These are phyloP conservation scores for Orbilia quercus DNA, from an alignment of 2,329 filamentous ascomycete species.

Conservation along the genomic window DNA sequence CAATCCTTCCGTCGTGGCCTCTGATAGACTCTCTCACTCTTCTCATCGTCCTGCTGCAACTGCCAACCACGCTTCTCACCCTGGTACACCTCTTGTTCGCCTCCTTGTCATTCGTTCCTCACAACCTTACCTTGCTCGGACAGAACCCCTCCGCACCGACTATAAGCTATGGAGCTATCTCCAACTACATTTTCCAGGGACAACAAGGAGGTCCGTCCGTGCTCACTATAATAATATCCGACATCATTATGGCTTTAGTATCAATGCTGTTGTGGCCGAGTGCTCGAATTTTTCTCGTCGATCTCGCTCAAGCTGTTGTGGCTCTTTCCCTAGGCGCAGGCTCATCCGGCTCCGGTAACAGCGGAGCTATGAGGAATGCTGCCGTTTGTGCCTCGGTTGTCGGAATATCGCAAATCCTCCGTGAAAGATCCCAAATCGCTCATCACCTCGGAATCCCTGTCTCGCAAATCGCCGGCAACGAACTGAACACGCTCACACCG, in stretches of 20 bases:
- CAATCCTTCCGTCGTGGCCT: constrained; percentile 69
- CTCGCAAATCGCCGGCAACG: constrained; percentile 32
- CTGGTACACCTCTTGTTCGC: constrained; percentile 70
- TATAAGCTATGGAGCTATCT: constrained; percentile 66
- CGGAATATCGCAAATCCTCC: constrained; percentile 54
- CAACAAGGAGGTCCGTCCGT: constrained; percentile 68
- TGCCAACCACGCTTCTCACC: constrained; percentile 69
- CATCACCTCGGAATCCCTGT: constrained; percentile 50
- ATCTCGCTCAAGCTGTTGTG: constrained; percentile 70
- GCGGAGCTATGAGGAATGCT: constrained; percentile 67
- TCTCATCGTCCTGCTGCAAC: constrained; percentile 69
- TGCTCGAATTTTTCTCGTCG: constrained; percentile 68
- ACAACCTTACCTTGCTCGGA: constrained; percentile 62
- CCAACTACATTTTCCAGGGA: constrained; percentile 66
- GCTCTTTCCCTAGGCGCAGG: constrained; percentile 69
- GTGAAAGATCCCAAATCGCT: constrained; percentile 48
- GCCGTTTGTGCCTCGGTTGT: constrained; percentile 68
- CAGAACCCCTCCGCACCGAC: constrained; percentile 67
- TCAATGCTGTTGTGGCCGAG: constrained; percentile 68
- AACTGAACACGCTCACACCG: constrained; percentile 50
- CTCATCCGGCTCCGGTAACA: constrained; percentile 65
- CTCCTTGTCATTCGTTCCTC: constrained; percentile 69
- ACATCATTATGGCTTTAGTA: constrained; percentile 66
- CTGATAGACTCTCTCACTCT: constrained; percentile 70
- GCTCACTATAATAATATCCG: constrained; percentile 68